These are phyloP conservation scores for Benincasa hispida DNA, from an alignment of 306 rosid species.

Conservation along the genomic window DNA sequence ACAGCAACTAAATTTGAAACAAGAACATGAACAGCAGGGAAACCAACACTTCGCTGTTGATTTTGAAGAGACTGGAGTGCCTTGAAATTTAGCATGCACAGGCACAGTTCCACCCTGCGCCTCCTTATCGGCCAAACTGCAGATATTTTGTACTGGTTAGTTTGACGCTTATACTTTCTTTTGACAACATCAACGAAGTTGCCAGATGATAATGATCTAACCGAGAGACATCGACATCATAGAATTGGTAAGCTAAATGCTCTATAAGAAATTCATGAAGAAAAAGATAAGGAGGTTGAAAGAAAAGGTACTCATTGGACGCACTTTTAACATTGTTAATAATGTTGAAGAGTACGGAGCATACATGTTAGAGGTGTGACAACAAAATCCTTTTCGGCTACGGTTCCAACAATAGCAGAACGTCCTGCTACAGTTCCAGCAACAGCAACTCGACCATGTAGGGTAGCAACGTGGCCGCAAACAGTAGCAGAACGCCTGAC, in stretches of 20 bases:
- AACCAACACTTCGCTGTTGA: constrained; percentile 15
- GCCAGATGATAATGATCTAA: background rate
- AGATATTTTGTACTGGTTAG: background rate
- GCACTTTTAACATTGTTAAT: background rate
- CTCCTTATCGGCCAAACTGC: constrained; percentile 33
- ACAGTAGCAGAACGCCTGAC: constrained; percentile 24
- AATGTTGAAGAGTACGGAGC: constrained; percentile 23
- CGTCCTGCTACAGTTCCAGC: constrained; percentile 24
- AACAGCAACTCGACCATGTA: constrained; percentile 17
- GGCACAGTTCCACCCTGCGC: constrained; percentile 5
- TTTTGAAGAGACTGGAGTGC: constrained; percentile 6
- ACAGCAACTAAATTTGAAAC: background rate
- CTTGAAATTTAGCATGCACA: constrained; percentile 10
- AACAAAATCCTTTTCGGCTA: constrained; percentile 10
- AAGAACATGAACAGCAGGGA: constrained; percentile 12
- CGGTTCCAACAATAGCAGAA: constrained; percentile 27
- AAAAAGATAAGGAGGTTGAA: constrained; percentile 7
- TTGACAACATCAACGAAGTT: background rate
- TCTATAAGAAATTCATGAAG: background rate
- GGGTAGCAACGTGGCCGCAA: constrained; percentile 16
- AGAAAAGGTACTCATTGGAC: background rate
- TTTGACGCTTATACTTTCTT: background rate
- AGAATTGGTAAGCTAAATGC: background rate
- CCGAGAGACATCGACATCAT: background rate
- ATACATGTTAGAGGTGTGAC: constrained; percentile 22